Evolutionary conservation across 345 rosid species (phyloP).

Genomic region (Cardamine occulta): DNA sequence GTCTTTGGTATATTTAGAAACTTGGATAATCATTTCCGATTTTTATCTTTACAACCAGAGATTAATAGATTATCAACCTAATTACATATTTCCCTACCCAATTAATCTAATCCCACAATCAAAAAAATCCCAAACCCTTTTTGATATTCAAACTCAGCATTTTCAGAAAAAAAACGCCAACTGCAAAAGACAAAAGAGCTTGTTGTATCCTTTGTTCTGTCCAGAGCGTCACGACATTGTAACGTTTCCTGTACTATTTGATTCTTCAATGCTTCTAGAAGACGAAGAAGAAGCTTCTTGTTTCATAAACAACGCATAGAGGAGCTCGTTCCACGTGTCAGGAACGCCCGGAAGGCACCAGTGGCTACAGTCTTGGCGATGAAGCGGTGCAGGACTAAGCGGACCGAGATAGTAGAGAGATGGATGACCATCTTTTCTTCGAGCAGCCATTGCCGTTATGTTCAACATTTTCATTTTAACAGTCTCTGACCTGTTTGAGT

Average conservation of each 20-base stretch:
- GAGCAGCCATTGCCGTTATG: conserved; percentile 61
- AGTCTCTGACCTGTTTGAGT: conserved; percentile 41
- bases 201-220: conserved; percentile 11
- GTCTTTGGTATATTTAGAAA: not conserved
- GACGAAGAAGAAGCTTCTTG: conserved; percentile 32
- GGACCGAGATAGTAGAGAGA: conserved; percentile 66
- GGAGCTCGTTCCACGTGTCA: conserved; percentile 46
- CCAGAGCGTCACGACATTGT: conserved; percentile 30
- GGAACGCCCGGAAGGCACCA: conserved; percentile 90
- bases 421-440: conserved; percentile 79
- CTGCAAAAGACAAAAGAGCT: conserved; percentile 11
- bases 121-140: conserved; percentile 33
- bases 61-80: conserved; percentile 30
- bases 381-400: conserved; percentile 56
- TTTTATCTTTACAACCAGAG: conserved; percentile 39
- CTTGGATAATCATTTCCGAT: not conserved
- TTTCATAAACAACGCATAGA: conserved; percentile 44
- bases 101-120: conserved; percentile 27
- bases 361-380: conserved; percentile 85
- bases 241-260: conserved; percentile 29
- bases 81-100: conserved; percentile 33
- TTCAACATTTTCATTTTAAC: conserved; percentile 56
- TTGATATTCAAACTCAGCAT: conserved; percentile 16
- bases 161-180: conserved; percentile 13
- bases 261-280: conserved; percentile 9